Evolutionary conservation across 2,329 filamentous ascomycete species (phyloP).

Genomic region (Epichloe coenophiala): DNA sequence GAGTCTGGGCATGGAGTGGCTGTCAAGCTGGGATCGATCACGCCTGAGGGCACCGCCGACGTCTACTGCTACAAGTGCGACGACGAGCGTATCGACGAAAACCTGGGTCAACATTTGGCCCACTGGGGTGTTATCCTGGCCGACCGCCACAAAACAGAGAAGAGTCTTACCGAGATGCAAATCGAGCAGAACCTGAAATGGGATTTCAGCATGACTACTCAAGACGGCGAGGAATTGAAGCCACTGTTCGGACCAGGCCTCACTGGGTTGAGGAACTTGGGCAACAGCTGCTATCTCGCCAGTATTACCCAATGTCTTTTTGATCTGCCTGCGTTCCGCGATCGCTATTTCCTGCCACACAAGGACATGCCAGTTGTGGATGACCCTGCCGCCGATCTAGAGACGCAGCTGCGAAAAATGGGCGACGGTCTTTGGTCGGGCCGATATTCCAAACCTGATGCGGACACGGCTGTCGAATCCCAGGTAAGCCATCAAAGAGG

Average conservation of each 20-base stretch:
- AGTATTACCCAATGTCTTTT: slow-evolving; percentile 89
- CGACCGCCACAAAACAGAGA: slow-evolving; percentile 90
- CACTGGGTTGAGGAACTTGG: slow-evolving; percentile 86
- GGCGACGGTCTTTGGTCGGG: slow-evolving; percentile 86
- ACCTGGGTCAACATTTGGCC: slow-evolving; percentile 65
- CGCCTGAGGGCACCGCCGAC: slow-evolving; percentile 86
- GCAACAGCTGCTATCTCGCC: slow-evolving; percentile 94
- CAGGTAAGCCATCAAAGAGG: slow-evolving; percentile 46
- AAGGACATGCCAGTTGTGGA: slow-evolving; percentile 45
- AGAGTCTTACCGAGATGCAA: slow-evolving; percentile 95
- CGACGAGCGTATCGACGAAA: slow-evolving; percentile 76
- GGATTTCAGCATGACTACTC: slow-evolving; percentile 94
- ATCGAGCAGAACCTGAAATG: slow-evolving; percentile 91
- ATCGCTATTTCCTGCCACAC: slow-evolving; percentile 59
- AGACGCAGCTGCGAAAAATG: slow-evolving; percentile 85
- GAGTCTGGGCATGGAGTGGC: slow-evolving; percentile 67
- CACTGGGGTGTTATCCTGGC: slow-evolving; percentile 94
- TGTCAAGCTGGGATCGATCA: slow-evolving; percentile 96
- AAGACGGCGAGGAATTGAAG: slow-evolving; percentile 75
- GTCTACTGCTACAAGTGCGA: slow-evolving; percentile 95
- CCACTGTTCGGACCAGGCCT: slow-evolving; percentile 77
- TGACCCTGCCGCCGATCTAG: slow-evolving; percentile 75
- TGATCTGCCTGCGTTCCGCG: slow-evolving; percentile 68
- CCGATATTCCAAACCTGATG: slow-evolving; percentile 74
- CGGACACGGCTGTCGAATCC: slow-evolving; percentile 49